Evolutionary conservation across 106 monocot genomes (phyloP), one percentile per base, ranked within the genome.

Genomic region (Phalaenopsis equestris): DNA sequence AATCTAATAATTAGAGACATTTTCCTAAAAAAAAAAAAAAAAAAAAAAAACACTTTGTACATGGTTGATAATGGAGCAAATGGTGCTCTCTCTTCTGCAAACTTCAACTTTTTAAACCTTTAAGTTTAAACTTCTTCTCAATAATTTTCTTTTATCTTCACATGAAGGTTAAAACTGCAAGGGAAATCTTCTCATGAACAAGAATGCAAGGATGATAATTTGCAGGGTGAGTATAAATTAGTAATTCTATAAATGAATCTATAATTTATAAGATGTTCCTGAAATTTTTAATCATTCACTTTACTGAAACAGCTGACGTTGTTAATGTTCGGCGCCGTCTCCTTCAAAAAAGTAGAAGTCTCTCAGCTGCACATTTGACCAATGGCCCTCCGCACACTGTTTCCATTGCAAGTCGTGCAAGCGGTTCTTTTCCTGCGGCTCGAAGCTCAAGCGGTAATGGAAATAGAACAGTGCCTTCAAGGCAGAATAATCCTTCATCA

Each of bases 341-440:
- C 14, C 83, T 93, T 23, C 75, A 88, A 74, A 86, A 87, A 6
- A 43, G 78, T 37, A 84, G 79, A 61, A 96, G 93, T 55, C 84
- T 96, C 24, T 86, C 90, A 42, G 93, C 96, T 82, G 56, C 70
- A 55, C 79, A 86, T 49, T 76, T 80, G 37, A 80, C 45, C 38
- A 42, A 24, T 77, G 9, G 21, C 30, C 67, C 76, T 58, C 18
- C 64, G 42, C 82, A 80, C 52, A 37, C 23, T 84, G 79, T 83
- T 55, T 8, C 74, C 47, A 84, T 91, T 65, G 84, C 89, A 72
- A 88, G 91, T 42, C 67, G 65, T 18, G 91, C 87, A 48, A 96
- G 87, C 83, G 93, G 96, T 68, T 90, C 96, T 77, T 96, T 93
- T 79, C 82, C 88, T 42, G 96, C 96, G 2, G 43, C 6, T 23